Percentiles rank a stretch among this genome's conserved stretches.
Conservation (phyloP, 495 filamentous ascomycete genomes). For the Cudoniella acicularis region DNA sequence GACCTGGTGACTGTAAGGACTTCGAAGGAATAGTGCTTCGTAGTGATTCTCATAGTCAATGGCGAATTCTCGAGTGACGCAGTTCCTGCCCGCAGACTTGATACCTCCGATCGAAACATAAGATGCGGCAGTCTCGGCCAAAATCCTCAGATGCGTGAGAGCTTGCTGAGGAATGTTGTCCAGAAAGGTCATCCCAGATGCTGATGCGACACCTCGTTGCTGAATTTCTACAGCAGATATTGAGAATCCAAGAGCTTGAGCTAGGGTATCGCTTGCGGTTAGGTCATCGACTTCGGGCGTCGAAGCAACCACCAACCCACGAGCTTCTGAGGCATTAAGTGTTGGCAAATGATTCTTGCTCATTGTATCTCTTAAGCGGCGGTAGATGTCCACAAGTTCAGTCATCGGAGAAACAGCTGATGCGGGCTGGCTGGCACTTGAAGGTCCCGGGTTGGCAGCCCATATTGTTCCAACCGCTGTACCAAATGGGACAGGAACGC, state of each 20-base stretch:
- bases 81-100: constrained; percentile 53
- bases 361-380: constrained; percentile 74
- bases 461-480: not conserved
- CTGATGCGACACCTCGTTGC: constrained; percentile 79
- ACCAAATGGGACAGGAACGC: not conserved
- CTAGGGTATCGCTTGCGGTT: constrained; percentile 38
- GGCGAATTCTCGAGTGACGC: constrained; percentile 62
- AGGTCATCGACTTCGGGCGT: constrained; percentile 29
- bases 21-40: constrained; percentile 60
- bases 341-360: constrained; percentile 62
- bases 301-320: too few relatives aligned
- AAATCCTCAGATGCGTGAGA: constrained; percentile 83
- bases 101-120: constrained; percentile 77
- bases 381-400: constrained; percentile 79
- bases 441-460: constrained; percentile 1
- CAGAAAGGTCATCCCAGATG: constrained; percentile 71
- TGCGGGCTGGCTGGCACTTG: constrained; percentile 18
- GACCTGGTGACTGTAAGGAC: constrained; percentile 3
- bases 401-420: constrained; percentile 45
- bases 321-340: too few relatives aligned
- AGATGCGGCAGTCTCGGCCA: constrained; percentile 82
- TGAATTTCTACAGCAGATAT: constrained; percentile 89
- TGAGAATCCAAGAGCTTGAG: constrained; percentile 76
- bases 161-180: constrained; percentile 78
- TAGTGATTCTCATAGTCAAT: constrained; percentile 69